Conservation (phyloP, 306 rosid species). For the Quercus agrifolia region DNA sequence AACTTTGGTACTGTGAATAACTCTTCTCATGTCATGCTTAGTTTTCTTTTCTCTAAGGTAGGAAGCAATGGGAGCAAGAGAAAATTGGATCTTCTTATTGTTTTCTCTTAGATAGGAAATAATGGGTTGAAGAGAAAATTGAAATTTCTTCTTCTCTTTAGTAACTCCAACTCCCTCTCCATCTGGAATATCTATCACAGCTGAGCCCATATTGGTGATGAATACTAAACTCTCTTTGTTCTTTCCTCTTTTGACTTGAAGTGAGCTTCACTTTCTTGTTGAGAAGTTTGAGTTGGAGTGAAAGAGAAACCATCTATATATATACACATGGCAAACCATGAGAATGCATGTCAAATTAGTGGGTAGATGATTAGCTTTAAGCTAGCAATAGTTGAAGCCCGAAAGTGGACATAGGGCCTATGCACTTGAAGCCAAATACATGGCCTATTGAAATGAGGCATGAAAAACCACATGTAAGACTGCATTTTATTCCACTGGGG, state of each 20-base stretch:
- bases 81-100: conserved; percentile 6
- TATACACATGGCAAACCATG: not conserved
- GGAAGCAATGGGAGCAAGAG: conserved; percentile 18
- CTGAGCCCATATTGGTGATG: conserved; percentile 48
- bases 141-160: conserved; percentile 15
- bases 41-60: conserved; percentile 20
- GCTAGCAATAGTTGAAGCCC: not conserved
- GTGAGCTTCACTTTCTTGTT: conserved; percentile 2
- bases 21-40: conserved; percentile 33
- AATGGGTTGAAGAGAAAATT: conserved; percentile 10
- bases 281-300: conserved; percentile 10
- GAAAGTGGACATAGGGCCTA: conserved; percentile 14
- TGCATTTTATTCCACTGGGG: not conserved
- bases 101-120: conserved; percentile 20
- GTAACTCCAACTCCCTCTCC: conserved; percentile 16
- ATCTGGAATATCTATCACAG: conserved; percentile 40
- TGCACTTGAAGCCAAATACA: conserved; percentile 14
- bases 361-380: not conserved
- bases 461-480: too few species aligned
- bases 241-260: not conserved
- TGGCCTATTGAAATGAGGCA: not conserved
- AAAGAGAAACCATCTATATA: conserved; percentile 24
- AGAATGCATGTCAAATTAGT: conserved; percentile 12
- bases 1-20: conserved; percentile 70
- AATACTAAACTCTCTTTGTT: not conserved